A percentile compares a stretch with the other conserved stretches of the same genome.
These are phyloP conservation scores for Xenoacremonium recifei DNA, from an alignment of 2,329 filamentous ascomycete species.

Conservation along the genomic window DNA sequence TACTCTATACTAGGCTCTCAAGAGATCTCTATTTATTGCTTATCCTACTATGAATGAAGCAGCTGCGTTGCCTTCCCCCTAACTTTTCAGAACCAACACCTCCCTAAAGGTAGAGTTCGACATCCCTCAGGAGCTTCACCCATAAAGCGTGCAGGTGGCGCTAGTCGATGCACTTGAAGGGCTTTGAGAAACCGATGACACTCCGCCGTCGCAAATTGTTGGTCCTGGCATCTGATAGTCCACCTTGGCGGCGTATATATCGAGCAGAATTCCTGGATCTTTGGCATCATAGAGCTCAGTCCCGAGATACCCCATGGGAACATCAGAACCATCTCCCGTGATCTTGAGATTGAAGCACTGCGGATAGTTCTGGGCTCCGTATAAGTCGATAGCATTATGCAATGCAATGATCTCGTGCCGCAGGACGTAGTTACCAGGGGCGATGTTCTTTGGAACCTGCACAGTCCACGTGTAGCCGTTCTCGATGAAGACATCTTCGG, in stretches of 20 bases:
- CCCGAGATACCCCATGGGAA: slow-evolving; percentile 32
- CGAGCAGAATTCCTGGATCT: slow-evolving; percentile 35
- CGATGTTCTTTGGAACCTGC: slow-evolving; percentile 46
- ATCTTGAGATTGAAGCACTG: slow-evolving; percentile 52
- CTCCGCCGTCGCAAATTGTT: slow-evolving; percentile 23
- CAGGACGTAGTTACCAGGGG: slow-evolving; percentile 52
- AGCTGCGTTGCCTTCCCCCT: too few species aligned
- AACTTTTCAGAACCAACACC: too few species aligned
- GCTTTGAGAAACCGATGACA: slow-evolving; percentile 23
- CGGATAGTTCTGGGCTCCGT: slow-evolving; percentile 51
- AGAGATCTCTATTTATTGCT: too few species aligned
- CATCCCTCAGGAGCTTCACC: neutral
- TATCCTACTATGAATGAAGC: too few species aligned
- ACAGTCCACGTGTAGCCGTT: slow-evolving; percentile 52
- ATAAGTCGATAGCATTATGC: slow-evolving; percentile 41
- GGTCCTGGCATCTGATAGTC: slow-evolving; percentile 34
- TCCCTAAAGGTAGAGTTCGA: too few species aligned
- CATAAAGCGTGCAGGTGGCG: neutral
- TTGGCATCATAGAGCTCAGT: slow-evolving; percentile 35
- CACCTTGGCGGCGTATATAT: slow-evolving; percentile 29
- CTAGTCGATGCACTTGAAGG: slow-evolving; percentile 24
- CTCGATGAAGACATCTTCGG: slow-evolving; percentile 43
- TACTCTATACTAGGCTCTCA: too few species aligned
- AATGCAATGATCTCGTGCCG: slow-evolving; percentile 56
- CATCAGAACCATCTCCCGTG: slow-evolving; percentile 36